phyloP scores from a whole-genome alignment of 1,284 basidiomycete genomes.

The Cryptococcus hybrid region DNA sequence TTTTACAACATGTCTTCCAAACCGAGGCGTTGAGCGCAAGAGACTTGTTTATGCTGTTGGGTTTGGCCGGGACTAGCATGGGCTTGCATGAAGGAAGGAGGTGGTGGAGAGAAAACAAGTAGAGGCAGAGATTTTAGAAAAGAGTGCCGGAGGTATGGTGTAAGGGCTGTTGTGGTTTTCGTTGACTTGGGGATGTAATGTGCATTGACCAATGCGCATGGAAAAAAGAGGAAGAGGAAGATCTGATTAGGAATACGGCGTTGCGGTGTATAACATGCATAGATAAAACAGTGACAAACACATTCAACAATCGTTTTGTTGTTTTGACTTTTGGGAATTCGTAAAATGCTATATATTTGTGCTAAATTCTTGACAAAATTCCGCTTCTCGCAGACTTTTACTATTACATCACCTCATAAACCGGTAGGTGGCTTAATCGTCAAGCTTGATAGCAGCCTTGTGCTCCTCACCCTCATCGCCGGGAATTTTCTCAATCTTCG shows the following conservation, averaged over 20 bases:
- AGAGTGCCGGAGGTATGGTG: slow-evolving; percentile 9
- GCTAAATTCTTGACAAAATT: too few species aligned
- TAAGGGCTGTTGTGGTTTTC: neutral
- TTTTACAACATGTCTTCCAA: slow-evolving; percentile 91
- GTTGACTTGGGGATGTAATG: too few species aligned
- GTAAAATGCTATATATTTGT: too few species aligned
- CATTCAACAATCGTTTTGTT: too few species aligned
- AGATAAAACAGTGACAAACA: too few species aligned
- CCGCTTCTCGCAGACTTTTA: too few species aligned
- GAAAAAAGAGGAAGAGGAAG: too few species aligned
- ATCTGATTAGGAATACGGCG: too few species aligned
- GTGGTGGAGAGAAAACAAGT: slow-evolving; percentile 64
- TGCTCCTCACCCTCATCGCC: slow-evolving; percentile 57
- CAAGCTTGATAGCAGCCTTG: slow-evolving; percentile 32
- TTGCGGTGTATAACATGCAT: too few species aligned
- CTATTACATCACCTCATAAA: too few species aligned
- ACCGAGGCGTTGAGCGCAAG: slow-evolving; percentile 70
- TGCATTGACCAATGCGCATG: too few species aligned
- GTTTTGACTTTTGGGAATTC: too few species aligned
- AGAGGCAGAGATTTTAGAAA: slow-evolving; percentile 31
- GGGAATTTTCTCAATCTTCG: slow-evolving; percentile 66
- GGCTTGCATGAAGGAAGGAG: slow-evolving; percentile 75
- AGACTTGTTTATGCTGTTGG: slow-evolving; percentile 71
- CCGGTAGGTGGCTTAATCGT: slow-evolving; percentile 18
- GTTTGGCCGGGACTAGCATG: slow-evolving; percentile 69